These are phyloP conservation scores for Colletotrichum navitas DNA, from an alignment of 2,329 filamentous ascomycete species.

Conservation along the genomic window DNA sequence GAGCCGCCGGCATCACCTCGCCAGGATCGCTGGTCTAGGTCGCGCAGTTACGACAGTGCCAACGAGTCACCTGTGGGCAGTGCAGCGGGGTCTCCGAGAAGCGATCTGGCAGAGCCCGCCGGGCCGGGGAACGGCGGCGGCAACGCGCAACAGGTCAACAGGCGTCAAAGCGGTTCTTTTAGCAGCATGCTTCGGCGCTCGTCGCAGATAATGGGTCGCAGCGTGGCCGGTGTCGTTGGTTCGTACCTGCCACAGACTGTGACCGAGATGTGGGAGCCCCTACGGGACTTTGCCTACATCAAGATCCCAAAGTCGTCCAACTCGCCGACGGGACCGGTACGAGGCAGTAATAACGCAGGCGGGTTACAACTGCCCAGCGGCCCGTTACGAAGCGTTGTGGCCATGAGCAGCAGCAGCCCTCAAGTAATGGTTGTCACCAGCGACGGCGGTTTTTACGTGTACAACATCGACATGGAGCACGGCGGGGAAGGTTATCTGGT, in stretches of 20 bases:
- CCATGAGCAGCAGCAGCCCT: constrained; percentile 93
- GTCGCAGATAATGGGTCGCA: constrained; percentile 91
- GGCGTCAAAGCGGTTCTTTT: constrained; percentile 79
- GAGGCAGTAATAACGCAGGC: constrained; percentile 17
- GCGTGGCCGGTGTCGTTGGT: constrained; percentile 88
- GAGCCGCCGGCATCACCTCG: constrained; percentile 57
- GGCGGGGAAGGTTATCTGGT: constrained; percentile 93
- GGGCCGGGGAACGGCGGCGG: constrained; percentile 46
- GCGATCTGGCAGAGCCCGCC: constrained; percentile 59
- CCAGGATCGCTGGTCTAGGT: constrained; percentile 66
- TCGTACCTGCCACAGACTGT: constrained; percentile 94
- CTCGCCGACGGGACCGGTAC: constrained; percentile 46
- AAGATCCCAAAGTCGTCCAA: constrained; percentile 79
- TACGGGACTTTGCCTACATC: constrained; percentile 95
- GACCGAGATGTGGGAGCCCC: constrained; percentile 97
- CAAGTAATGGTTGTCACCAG: constrained; percentile 99
- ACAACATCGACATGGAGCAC: constrained; percentile 93
- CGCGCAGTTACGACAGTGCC: constrained; percentile 67
- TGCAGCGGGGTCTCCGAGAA: constrained; percentile 59
- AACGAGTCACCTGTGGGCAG: constrained; percentile 63
- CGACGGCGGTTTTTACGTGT: constrained; percentile 95
- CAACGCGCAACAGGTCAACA: constrained; percentile 50
- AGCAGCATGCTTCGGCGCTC: constrained; percentile 93
- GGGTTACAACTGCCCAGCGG: constrained; percentile 49
- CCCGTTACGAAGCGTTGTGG: constrained; percentile 89